Conservation (phyloP, 768 basidiomycete species). For the Suillus paluster region DNA sequence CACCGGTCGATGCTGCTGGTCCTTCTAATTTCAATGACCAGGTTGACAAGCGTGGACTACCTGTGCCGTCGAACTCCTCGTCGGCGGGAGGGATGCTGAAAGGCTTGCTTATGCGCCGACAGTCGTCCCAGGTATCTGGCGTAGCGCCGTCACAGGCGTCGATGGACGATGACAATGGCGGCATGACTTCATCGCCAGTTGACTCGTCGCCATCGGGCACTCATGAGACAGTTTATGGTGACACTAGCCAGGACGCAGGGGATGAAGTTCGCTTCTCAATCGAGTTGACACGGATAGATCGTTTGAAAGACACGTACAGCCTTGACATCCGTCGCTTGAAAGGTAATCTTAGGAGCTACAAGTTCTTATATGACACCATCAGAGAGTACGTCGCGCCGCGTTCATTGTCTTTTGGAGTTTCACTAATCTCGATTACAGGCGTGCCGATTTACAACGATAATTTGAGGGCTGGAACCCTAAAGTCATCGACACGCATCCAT, state of each 20-base stretch:
- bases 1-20: not conserved
- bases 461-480: constrained; percentile 30
- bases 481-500: constrained; percentile 12
- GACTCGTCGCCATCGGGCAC: constrained; percentile 43
- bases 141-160: constrained; percentile 48
- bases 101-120: constrained; percentile 87
- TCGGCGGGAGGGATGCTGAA: constrained; percentile 81
- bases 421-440: constrained; percentile 27
- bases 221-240: constrained; percentile 76
- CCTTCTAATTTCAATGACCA: constrained; percentile 34
- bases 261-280: constrained; percentile 98
- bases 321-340: constrained; percentile 92
- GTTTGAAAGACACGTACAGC: constrained; percentile 88
- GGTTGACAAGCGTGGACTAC: constrained; percentile 91
- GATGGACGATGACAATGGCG: constrained; percentile 46
- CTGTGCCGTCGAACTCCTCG: constrained; percentile 76
- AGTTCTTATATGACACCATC: constrained; percentile 87
- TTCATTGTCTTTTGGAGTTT: constrained; percentile 14
- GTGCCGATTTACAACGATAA: constrained; percentile 43
- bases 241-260: constrained; percentile 77
- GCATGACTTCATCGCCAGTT: constrained; percentile 26
- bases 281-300: constrained; percentile 89
- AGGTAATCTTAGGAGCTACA: constrained; percentile 91
- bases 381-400: constrained; percentile 65
- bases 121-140: constrained; percentile 76